Evolutionary conservation across 441 rosid species (phyloP).

Genomic region (Corymbia calophylla): DNA sequence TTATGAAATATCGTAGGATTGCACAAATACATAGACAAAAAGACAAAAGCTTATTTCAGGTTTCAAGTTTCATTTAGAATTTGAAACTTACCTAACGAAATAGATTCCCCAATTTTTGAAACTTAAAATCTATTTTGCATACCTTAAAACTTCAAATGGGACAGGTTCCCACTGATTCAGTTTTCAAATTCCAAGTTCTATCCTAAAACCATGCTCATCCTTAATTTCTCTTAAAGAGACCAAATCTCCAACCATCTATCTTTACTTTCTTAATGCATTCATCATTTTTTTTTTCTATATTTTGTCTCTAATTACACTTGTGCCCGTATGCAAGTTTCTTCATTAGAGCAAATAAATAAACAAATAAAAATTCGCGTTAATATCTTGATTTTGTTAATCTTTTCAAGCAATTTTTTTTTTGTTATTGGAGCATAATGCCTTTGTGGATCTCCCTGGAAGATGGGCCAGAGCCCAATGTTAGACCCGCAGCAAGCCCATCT

Average conservation of each 20-base stretch:
- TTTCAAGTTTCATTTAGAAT: too few relatives aligned
- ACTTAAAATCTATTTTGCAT: too few relatives aligned
- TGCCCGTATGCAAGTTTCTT: neutral
- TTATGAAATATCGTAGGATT: too few relatives aligned
- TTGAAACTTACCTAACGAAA: too few relatives aligned
- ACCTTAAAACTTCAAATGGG: too few relatives aligned
- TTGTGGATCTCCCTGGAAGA: neutral
- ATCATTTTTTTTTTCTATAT: neutral
- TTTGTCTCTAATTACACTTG: neutral
- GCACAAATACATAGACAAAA: too few relatives aligned
- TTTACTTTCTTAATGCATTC: neutral
- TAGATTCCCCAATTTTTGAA: too few relatives aligned
- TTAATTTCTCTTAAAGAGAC: neutral
- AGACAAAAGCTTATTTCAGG: too few relatives aligned
- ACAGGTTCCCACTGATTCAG: too few relatives aligned
- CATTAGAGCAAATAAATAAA: neutral
- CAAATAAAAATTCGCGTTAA: neutral
- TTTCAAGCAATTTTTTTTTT: neutral
- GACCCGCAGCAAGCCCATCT: neutral
- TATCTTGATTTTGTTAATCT: neutral
- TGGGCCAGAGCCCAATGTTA: neutral
- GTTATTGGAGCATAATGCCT: neutral
- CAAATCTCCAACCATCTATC: neutral
- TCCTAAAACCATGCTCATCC: too few relatives aligned
- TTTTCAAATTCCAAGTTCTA: too few relatives aligned